phyloP scores from a whole-genome alignment of 1,139 yeast species.

The Pneumocystis canis region DNA sequence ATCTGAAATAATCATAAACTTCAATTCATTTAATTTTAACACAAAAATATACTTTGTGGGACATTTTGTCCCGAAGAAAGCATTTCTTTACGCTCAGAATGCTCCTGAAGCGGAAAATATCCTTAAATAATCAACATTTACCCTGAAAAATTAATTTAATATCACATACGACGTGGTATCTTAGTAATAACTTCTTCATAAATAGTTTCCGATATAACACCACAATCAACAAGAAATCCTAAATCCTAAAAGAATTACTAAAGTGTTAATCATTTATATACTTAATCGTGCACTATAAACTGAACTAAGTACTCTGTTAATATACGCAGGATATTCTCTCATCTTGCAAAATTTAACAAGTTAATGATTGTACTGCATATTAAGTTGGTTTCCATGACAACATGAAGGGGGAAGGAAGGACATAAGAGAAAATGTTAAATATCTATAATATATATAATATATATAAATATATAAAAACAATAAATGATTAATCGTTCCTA shows the following conservation, averaged over 20 bases:
- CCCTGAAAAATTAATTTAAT: not conserved
- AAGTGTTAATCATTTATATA: not conserved
- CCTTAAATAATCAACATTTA: conserved; percentile 20
- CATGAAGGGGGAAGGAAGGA: no score
- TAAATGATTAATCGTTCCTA: not conserved
- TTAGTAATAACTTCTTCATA: conserved; percentile 37
- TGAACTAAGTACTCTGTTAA: not conserved
- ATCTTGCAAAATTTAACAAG: not conserved
- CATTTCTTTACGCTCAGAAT: conserved; percentile 19
- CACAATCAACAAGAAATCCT: conserved; percentile 65
- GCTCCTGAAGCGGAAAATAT: conserved; percentile 22
- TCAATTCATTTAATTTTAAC: not conserved
- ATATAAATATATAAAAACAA: not conserved
- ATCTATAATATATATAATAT: not conserved
- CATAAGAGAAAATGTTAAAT: no score
- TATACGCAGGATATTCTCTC: not conserved
- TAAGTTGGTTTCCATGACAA: not conserved
- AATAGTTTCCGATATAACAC: conserved; percentile 50
- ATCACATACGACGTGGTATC: conserved; percentile 34
- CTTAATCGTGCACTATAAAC: not conserved
- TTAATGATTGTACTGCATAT: not conserved
- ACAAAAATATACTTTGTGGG: not conserved
- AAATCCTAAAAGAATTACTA: conserved; percentile 33
- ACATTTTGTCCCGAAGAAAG: conserved; percentile 20
- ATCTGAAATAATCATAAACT: not conserved